These are phyloP conservation scores for Stygiomarasmius scandens DNA, from an alignment of 1,284 basidiomycete species.

Conservation along the genomic window DNA sequence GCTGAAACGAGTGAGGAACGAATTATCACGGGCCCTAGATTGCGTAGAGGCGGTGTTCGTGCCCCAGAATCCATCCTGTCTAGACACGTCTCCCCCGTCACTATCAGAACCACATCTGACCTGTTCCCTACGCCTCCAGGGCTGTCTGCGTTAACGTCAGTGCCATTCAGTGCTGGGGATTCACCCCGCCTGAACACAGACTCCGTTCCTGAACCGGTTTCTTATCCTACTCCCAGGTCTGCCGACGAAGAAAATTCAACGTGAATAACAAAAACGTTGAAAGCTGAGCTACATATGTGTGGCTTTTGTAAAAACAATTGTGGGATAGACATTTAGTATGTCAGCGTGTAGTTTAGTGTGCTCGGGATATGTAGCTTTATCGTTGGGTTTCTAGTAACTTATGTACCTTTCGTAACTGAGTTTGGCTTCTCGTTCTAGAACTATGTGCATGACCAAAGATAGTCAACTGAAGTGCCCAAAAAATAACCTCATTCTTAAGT, in stretches of 20 bases:
- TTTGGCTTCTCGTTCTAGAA: too few species aligned
- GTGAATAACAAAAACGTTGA: neutral
- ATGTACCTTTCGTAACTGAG: neutral
- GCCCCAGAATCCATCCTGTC: slow-evolving; percentile 59
- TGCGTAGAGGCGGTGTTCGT: slow-evolving; percentile 61
- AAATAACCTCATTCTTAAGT: too few species aligned
- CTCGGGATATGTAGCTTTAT: neutral
- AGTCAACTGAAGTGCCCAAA: too few species aligned
- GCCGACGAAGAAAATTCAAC: neutral
- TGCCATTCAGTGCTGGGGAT: neutral
- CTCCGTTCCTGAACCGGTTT: slow-evolving; percentile 1
- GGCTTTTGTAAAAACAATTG: neutral
- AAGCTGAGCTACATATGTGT: too few species aligned
- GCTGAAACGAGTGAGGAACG: slow-evolving; percentile 33
- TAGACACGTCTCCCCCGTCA: slow-evolving; percentile 43
- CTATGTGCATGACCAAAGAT: neutral
- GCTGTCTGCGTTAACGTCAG: neutral
- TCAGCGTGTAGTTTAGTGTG: neutral
- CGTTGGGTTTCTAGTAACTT: neutral
- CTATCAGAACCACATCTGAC: neutral
- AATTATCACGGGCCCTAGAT: slow-evolving; percentile 39
- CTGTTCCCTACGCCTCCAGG: slow-evolving; percentile 5
- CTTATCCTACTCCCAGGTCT: neutral
- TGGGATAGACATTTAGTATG: neutral
- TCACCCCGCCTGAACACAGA: neutral